Evolutionary conservation across 371 early-diverging fungal genomes (phyloP).

Genomic region (Polyrhizophydium stewartii): DNA sequence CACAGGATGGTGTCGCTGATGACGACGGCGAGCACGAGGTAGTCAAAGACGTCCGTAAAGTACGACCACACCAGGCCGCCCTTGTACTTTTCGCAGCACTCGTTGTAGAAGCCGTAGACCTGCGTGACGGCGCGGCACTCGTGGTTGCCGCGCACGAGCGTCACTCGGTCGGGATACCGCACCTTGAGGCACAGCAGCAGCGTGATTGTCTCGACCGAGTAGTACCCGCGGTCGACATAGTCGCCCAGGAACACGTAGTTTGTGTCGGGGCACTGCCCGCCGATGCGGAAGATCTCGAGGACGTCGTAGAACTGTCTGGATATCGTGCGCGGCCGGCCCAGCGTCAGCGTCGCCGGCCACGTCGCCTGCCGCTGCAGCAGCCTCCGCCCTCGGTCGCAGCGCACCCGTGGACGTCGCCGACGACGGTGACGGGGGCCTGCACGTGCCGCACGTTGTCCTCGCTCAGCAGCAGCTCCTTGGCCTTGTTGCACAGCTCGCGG

Average conservation of each 20-base stretch:
- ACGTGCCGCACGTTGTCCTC: conserved; percentile 92
- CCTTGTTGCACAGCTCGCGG: conserved; percentile 82
- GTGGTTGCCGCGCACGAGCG: conserved; percentile 96
- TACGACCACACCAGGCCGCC: conserved; percentile 83
- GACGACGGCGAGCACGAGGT: conserved; percentile 83
- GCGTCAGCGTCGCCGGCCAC: neutral
- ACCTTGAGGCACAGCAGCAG: conserved; percentile 86
- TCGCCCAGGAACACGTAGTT: conserved; percentile 97
- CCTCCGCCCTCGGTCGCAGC: neutral
- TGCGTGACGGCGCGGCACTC: conserved; percentile 91
- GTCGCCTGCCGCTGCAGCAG: neutral
- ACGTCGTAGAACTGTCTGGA: conserved; percentile 94
- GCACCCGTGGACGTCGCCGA: conserved; percentile 88
- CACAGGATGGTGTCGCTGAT: conserved; percentile 85
- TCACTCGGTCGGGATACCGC: conserved; percentile 88
- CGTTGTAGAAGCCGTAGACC: conserved; percentile 97
- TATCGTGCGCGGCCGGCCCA: neutral
- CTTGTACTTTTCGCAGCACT: conserved; percentile 89
- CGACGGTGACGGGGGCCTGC: conserved; percentile 86
- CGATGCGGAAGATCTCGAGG: conserved; percentile 91
- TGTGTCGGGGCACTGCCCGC: conserved; percentile 86
- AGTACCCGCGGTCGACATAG: conserved; percentile 96
- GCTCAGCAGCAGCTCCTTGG: conserved; percentile 77
- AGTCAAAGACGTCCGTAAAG: conserved; percentile 95
- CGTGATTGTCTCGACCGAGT: conserved; percentile 92